Evolutionary conservation across 345 rosid species (phyloP).

Genomic region (Hibiscus mutabilis): DNA sequence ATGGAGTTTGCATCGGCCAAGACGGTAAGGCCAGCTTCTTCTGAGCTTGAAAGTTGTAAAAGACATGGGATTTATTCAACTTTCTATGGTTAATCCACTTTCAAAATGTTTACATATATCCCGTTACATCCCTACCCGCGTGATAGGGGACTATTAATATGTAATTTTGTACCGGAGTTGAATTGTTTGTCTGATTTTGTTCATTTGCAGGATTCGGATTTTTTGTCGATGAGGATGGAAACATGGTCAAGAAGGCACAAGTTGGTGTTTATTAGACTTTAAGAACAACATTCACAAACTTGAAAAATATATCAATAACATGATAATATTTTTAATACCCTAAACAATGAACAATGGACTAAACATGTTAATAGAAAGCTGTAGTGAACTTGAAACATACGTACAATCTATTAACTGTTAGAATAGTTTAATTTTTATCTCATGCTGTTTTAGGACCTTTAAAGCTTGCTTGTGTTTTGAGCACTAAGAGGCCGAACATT

Average conservation of each 20-base stretch:
- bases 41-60: constrained; percentile 2
- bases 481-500: background rate
- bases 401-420: background rate
- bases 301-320: background rate
- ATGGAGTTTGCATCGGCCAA: constrained; percentile 85
- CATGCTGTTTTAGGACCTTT: too few relatives aligned
- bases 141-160: background rate
- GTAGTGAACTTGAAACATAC: background rate
- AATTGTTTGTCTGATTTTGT: background rate
- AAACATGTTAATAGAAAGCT: background rate
- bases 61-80: background rate
- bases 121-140: background rate
- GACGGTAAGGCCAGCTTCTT: constrained; percentile 46
- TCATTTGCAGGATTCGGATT: constrained; percentile 67
- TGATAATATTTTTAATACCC: background rate
- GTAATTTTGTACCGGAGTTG: background rate
- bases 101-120: background rate
- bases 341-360: background rate
- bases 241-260: constrained; percentile 79
- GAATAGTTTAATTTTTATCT: too few relatives aligned
- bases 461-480: too few relatives aligned
- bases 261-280: constrained; percentile 27
- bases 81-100: background rate
- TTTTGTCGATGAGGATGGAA: constrained; percentile 57
- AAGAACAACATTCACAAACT: background rate